Base-by-base conservation (phyloP, 129 eudicot species). In the Solidago caesia region DNA sequence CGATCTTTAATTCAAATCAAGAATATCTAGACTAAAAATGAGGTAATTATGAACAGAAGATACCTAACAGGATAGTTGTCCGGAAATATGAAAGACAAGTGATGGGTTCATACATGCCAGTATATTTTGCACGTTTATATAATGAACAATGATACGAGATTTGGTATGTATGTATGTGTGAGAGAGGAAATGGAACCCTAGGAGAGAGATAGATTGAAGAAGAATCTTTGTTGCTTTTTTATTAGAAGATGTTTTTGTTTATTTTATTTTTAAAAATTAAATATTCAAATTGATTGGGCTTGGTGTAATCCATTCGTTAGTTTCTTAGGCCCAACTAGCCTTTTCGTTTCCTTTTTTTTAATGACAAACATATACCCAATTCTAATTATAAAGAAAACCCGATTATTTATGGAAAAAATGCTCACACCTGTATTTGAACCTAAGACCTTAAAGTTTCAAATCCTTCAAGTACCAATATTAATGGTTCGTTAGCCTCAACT, bases 151-250 rank as follows among this genome's bases (percentile, higher is more conserved):
- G 52, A 0, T 70, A n/a, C 72, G 52, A 78, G 82, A 78, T 70
- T 78, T 78, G 77, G 76, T 33, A 33, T 9, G 21, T 21, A 21
- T 21, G 21, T 21, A 21, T 21, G 21, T 21, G 82, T 60, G 33
- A 8, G 64, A 78, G 53, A 72, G 65, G 61, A 56, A 25, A 44
- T 64, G 67, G 58, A 79, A 72, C 82, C 82, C 82, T 79, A 79
- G 66, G 48, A 64, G 72, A 78, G 56, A 44, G 77, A 49, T 4
- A 49, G 56, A 49, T 8, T 49, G 56, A 49, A 29, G 67, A 71
- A 72, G 82, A 64, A 71, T 79, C 49, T 71, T 79, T 43, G 77
- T 79, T 79, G 73, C 72, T 55, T 63, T n/a, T 78, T 43, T 60
- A 59, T 77, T 39, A 76, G 21, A 27, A 3, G 3, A 33, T 1